These are phyloP conservation scores for Ogataea chonburiensis DNA, from an alignment of 805 yeast genomes.

Conservation along the genomic window DNA sequence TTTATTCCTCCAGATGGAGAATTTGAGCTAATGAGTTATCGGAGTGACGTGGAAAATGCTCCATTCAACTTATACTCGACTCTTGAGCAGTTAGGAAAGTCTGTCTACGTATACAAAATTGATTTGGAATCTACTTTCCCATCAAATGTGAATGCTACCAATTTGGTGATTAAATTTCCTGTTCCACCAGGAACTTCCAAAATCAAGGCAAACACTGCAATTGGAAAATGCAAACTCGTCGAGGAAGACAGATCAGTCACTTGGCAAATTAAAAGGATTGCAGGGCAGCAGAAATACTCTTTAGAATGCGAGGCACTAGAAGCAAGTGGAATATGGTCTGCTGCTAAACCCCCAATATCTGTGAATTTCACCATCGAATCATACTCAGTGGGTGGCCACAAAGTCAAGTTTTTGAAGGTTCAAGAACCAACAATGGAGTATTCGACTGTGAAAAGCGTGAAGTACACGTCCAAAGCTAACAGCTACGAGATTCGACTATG, in stretches of 20 bases:
- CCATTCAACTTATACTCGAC: conserved; percentile 70
- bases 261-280: conserved; percentile 71
- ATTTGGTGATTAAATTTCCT: conserved; percentile 64
- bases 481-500: conserved; percentile 76
- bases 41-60: conserved; percentile 55
- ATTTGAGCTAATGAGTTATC: conserved; percentile 78
- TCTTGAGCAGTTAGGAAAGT: conserved; percentile 43
- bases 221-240: conserved; percentile 67
- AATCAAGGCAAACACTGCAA: conserved; percentile 41
- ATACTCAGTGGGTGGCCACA: conserved; percentile 75
- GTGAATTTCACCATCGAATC: conserved; percentile 66
- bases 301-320: conserved; percentile 43
- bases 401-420: conserved; percentile 70
- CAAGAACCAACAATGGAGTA: conserved; percentile 53
- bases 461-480: conserved; percentile 74
- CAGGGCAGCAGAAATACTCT: conserved; percentile 63
- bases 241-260: conserved; percentile 61
- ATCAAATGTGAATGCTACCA: conserved; percentile 56
- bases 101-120: conserved; percentile 54
- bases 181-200: conserved; percentile 62
- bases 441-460: conserved; percentile 82
- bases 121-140: conserved; percentile 62
- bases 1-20: conserved; percentile 89
- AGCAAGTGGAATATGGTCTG: conserved; percentile 48
- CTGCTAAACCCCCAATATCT: conserved; percentile 74